Conservation (phyloP, 768 basidiomycete genomes). For the Boletus huronensis region DNA sequence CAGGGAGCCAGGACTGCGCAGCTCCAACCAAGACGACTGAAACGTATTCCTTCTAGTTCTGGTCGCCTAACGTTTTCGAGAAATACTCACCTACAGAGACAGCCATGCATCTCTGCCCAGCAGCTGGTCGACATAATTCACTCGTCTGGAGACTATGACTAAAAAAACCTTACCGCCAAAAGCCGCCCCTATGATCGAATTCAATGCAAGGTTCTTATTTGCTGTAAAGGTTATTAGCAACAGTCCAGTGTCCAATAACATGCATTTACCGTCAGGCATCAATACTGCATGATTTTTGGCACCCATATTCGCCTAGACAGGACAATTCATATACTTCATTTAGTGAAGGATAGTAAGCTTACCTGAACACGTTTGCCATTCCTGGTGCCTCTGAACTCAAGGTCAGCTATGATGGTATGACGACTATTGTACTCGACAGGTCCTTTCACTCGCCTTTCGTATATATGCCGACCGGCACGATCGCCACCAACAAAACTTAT, state of each 20-base stretch:
- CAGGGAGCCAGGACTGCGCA: constrained; percentile 77
- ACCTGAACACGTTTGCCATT: constrained; percentile 89
- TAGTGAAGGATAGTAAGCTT: constrained; percentile 17
- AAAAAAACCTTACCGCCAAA: constrained; percentile 64
- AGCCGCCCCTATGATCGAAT: constrained; percentile 90
- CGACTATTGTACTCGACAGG: background rate
- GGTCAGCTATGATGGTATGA: constrained; percentile 1
- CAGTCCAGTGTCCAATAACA: background rate
- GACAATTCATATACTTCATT: background rate
- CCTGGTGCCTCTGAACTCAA: constrained; percentile 58
- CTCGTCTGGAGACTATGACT: constrained; percentile 19
- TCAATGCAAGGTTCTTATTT: constrained; percentile 88
- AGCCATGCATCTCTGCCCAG: constrained; percentile 97
- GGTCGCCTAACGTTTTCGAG: background rate
- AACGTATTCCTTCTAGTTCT: background rate
- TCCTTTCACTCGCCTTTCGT: constrained; percentile 55
- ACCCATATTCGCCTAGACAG: constrained; percentile 69
- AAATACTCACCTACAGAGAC: constrained; percentile 72
- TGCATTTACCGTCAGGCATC: constrained; percentile 81
- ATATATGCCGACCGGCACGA: constrained; percentile 90
- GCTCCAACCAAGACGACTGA: constrained; percentile 80
- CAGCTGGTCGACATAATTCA: constrained; percentile 50
- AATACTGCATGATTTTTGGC: constrained; percentile 95
- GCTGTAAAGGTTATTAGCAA: constrained; percentile 41
- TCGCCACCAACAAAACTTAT: constrained; percentile 97